Evolutionary conservation across 148 eudicot genomes (phyloP).

Genomic region (Rhododendron simsii): DNA sequence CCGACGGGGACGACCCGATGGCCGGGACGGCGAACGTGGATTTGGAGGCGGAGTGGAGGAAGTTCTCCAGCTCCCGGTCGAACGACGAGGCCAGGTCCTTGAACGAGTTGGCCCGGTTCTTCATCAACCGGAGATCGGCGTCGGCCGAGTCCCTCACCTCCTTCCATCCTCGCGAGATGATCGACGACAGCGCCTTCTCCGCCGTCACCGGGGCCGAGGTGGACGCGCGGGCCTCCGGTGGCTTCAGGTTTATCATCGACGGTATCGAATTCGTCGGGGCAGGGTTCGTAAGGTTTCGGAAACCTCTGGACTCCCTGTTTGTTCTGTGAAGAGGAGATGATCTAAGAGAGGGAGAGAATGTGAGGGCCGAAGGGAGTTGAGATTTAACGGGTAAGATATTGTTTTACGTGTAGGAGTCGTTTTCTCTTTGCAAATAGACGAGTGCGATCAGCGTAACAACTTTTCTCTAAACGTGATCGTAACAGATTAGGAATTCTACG

Average conservation of each 20-base stretch:
- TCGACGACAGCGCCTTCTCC: constrained; percentile 67
- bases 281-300: neutral
- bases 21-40: constrained; percentile 49
- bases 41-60: constrained; percentile 54
- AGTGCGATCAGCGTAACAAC: too few relatives aligned
- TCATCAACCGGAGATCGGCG: constrained; percentile 76
- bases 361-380: neutral
- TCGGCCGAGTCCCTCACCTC: constrained; percentile 76
- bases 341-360: neutral
- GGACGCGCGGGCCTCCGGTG: constrained; percentile 29
- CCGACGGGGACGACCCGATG: constrained; percentile 33
- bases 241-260: constrained; percentile 34
- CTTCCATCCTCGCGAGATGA: constrained; percentile 77
- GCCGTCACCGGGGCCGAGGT: constrained; percentile 31
- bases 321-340: neutral
- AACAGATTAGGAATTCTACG: too few relatives aligned
- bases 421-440: too few relatives aligned
- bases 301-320: neutral
- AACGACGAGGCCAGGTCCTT: constrained; percentile 64
- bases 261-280: neutral
- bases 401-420: neutral
- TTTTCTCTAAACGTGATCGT: rapidly evolving
- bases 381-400: constrained; percentile 26
- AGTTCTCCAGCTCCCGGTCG: constrained; percentile 72
- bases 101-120: constrained; percentile 68